These are phyloP conservation scores for Cetradonia linearis DNA, from an alignment of 495 filamentous ascomycete species.

Conservation along the genomic window DNA sequence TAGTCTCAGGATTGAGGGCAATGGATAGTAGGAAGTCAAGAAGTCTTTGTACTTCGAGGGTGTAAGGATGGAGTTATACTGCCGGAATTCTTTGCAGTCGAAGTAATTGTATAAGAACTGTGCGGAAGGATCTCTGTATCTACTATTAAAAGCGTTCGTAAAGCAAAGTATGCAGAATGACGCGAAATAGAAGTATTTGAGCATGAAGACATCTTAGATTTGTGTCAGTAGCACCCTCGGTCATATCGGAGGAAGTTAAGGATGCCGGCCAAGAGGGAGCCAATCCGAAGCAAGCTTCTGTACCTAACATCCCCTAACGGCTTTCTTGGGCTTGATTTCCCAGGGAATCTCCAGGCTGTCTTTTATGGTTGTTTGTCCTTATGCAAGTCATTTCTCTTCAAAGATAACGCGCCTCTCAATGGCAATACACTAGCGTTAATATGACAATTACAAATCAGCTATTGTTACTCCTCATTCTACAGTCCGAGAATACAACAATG, in stretches of 20 bases:
- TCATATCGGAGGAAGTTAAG: conserved; percentile 5
- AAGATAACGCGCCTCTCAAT: not conserved
- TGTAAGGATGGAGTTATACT: not conserved
- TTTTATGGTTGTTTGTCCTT: not conserved
- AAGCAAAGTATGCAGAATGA: conserved; percentile 9
- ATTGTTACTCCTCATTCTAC: not conserved
- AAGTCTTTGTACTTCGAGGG: not conserved
- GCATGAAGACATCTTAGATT: conserved; percentile 1
- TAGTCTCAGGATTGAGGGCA: not conserved
- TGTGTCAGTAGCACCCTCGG: conserved; percentile 3
- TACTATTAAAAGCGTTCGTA: too few relatives aligned
- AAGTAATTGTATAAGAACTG: not conserved
- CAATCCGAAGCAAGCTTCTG: conserved; percentile 4
- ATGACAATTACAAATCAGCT: not conserved
- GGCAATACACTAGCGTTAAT: not conserved
- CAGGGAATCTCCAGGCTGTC: not conserved
- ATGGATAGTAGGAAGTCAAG: not conserved
- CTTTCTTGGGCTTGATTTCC: not conserved
- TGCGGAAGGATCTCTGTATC: not conserved
- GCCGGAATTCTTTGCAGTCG: not conserved
- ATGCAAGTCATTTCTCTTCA: conserved; percentile 6
- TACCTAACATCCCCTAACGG: not conserved
- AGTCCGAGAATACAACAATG: not conserved
- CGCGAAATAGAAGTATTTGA: not conserved
- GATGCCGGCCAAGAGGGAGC: not conserved